Evolutionary conservation across 1,284 basidiomycete genomes (phyloP), one percentile per base, ranked within the genome.

Genomic region (Tilletiaria anomala): DNA sequence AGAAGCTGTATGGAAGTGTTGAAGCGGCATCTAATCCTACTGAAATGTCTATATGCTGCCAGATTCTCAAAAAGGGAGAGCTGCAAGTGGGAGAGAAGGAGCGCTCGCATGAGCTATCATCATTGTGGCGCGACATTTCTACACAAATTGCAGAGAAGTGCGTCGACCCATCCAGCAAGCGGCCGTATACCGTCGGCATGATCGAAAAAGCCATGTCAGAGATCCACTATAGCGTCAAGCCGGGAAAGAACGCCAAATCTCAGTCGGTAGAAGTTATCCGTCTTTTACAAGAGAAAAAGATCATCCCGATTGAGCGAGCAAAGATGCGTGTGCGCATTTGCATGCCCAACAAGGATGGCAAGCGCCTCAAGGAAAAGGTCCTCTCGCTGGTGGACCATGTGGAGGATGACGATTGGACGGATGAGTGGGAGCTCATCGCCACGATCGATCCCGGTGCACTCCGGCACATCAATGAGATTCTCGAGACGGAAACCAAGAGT

Each of bases 121-220:
- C 83, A 2, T 69, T 93, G 31, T 80, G 84, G 48, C 81, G 80
- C 54, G 93, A 97, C 64, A 93, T 97, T 49, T 87, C 86, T 2
- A 93, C 86, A 0, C 76, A 87, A 33, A 85, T 97, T 3, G 80
- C 87, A 1, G 85, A 89, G 69, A 89, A 88, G 73, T 93, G 84
- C 45, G 87, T 96, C 24, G 89, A 97, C 60, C 93, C 91, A 1
- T 70, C 73, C 3, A 91, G 86, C 3, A 80, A 87, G 60, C 73
- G 80, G 18, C 87, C 88, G 4, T 89, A 94, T 67, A 82, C 88
- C 2, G 85, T 91, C 35, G 82, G 84, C 16, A 87, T 97, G 73
- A 86, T 99, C 49, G 93, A 99, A 64, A 97, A 96, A 70, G 89
- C 88, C 0, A 91, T 99, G 86, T 72, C 78, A 18, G 89, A 96